Percentiles rank a stretch among this genome's conserved stretches.
These are phyloP conservation scores for Codiaeum variegatum DNA, from an alignment of 441 rosid genomes.

Conservation along the genomic window DNA sequence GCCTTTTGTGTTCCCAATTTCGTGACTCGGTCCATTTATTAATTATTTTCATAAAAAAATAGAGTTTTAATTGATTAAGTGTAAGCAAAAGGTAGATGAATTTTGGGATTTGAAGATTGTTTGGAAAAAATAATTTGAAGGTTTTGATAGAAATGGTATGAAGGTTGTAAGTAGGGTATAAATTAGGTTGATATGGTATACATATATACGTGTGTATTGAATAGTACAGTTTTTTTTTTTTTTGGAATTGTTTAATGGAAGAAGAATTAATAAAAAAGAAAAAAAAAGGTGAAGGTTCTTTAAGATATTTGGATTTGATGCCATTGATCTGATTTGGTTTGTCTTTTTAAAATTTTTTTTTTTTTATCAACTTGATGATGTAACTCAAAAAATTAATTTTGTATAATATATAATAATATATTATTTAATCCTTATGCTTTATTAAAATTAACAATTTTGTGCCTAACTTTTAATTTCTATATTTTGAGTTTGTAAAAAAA, in stretches of 20 bases:
- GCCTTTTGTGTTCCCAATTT: slow-evolving; percentile 39
- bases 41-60: neutral
- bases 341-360: neutral
- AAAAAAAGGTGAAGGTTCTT: slow-evolving; percentile 30
- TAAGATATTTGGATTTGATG: slow-evolving; percentile 30
- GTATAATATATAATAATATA: neutral
- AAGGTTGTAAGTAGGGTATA: neutral
- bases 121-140: neutral
- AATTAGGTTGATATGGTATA: neutral
- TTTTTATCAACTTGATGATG: slow-evolving; percentile 11
- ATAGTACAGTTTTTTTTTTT: neutral
- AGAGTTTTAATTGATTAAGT: too few relatives aligned
- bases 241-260: neutral
- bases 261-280: neutral
- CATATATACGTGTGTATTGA: neutral
- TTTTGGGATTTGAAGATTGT: neutral
- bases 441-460: too few relatives aligned
- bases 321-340: neutral
- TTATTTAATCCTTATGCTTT: too few relatives aligned
- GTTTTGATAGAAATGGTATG: neutral
- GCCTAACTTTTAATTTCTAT: too few relatives aligned
- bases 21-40: slow-evolving; percentile 34
- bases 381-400: slow-evolving; percentile 3
- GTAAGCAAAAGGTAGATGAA: neutral
- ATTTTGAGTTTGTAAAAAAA: too few relatives aligned